These are phyloP conservation scores for Phaeophleospora eucalypticola DNA, from an alignment of 2,329 filamentous ascomycete genomes.

Conservation along the genomic window DNA sequence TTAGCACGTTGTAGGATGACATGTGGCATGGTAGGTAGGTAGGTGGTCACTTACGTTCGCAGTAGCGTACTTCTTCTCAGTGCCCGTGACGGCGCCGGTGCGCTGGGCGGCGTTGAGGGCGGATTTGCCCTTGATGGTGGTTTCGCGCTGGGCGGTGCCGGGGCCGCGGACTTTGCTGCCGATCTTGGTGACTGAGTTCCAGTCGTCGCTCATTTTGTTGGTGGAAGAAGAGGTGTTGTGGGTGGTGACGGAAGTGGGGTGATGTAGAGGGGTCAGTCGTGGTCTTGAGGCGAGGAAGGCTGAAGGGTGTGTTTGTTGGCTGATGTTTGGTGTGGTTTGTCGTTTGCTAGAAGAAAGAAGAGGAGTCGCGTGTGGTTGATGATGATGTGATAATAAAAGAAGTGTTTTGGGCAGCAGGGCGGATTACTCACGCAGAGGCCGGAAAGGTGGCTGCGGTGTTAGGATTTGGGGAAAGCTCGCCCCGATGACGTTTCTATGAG, in stretches of 20 bases:
- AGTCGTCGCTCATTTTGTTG: slow-evolving; percentile 57
- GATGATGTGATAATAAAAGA: no score
- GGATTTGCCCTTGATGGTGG: slow-evolving; percentile 77
- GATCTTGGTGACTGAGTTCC: slow-evolving; percentile 89
- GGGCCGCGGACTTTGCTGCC: slow-evolving; percentile 75
- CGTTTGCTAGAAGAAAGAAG: slow-evolving; percentile 2
- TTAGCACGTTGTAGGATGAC: background rate
- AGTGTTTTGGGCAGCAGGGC: background rate
- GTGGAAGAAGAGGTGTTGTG: slow-evolving; percentile 2
- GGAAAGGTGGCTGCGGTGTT: no score
- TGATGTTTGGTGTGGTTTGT: background rate
- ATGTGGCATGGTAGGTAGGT: slow-evolving; percentile 28
- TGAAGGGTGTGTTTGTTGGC: slow-evolving; percentile 2
- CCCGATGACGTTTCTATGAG: no score
- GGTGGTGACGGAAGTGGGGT: background rate
- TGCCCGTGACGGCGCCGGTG: slow-evolving; percentile 68
- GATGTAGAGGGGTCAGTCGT: background rate
- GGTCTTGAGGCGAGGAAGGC: background rate
- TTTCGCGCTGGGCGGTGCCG: slow-evolving; percentile 68
- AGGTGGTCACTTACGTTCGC: slow-evolving; percentile 75
- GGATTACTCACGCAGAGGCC: no score
- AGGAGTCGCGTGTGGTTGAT: background rate
- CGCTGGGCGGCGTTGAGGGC: slow-evolving; percentile 88
- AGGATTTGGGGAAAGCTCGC: no score
- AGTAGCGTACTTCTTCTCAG: slow-evolving; percentile 85